phyloP scores from a whole-genome alignment of 169 alveolate genomes.

The Plasmodium knowlesi region DNA sequence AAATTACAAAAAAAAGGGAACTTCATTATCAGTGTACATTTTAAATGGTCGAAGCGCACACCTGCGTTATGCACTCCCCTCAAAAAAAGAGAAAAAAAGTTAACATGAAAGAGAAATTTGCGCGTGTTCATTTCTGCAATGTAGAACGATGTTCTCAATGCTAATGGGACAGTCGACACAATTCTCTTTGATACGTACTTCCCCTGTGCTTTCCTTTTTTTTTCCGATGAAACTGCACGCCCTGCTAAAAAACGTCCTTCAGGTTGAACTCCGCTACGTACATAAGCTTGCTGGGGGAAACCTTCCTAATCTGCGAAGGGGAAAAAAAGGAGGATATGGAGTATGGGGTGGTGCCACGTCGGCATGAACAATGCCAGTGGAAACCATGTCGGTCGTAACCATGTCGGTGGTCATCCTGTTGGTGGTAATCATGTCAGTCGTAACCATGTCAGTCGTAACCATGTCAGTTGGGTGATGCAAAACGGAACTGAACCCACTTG shows the following conservation, averaged over 20 bases:
- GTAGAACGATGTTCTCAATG: background rate
- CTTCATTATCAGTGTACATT: background rate
- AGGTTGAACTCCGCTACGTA: slow-evolving; percentile 71
- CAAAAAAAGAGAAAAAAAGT: too few relatives aligned
- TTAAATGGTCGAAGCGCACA: background rate
- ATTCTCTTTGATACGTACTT: background rate
- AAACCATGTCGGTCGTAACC: too few relatives aligned
- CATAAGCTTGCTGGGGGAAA: slow-evolving; percentile 66
- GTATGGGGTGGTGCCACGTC: too few relatives aligned
- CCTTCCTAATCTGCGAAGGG: slow-evolving; percentile 47
- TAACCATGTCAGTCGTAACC: too few relatives aligned
- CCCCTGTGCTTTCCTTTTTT: background rate
- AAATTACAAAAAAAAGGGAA: background rate
- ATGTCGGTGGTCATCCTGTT: background rate
- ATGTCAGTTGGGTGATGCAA: background rate
- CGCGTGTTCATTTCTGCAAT: background rate
- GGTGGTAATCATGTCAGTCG: too few relatives aligned
- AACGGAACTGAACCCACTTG: background rate
- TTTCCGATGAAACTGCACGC: background rate
- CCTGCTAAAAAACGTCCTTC: slow-evolving; percentile 11
- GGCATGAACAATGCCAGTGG: too few relatives aligned
- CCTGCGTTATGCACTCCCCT: background rate
- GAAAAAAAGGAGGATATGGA: background rate
- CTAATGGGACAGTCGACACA: background rate
- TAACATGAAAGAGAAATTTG: background rate